phyloP scores from a whole-genome alignment of 1,139 yeast genomes.

The Suhomyces atakaporum region DNA sequence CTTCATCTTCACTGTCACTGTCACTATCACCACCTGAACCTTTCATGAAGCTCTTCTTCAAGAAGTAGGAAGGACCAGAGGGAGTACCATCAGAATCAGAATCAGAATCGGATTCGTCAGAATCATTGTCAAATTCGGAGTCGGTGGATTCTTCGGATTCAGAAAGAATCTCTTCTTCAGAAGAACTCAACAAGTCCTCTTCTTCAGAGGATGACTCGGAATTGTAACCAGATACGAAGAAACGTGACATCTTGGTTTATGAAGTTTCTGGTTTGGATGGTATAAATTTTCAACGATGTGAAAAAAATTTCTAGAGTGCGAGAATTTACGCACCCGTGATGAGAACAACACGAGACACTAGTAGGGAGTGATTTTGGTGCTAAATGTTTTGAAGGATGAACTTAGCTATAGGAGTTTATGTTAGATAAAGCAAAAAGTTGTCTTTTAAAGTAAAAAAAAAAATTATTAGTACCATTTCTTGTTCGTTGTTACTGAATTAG shows the following conservation, averaged over 20 bases:
- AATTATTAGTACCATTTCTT: no score
- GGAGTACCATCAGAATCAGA: constrained; percentile 46
- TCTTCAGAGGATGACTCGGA: constrained; percentile 75
- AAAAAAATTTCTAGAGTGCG: constrained; percentile 14
- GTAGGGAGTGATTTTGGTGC: neutral
- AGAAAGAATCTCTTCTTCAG: constrained; percentile 64
- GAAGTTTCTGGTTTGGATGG: neutral
- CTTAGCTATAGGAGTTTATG: no score
- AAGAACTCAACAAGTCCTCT: constrained; percentile 69
- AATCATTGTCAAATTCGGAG: constrained; percentile 30
- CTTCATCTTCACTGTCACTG: constrained; percentile 62
- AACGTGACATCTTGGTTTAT: constrained; percentile 59
- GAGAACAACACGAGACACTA: constrained; percentile 3
- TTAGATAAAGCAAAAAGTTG: no score
- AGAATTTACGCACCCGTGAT: constrained; percentile 11
- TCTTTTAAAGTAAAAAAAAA: no score
- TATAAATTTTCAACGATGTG: constrained; percentile 21
- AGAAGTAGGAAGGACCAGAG: constrained; percentile 58
- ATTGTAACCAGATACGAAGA: constrained; percentile 66
- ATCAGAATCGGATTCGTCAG: constrained; percentile 44
- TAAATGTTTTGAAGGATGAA: neutral
- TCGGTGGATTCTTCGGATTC: constrained; percentile 37
- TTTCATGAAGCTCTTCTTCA: constrained; percentile 55
- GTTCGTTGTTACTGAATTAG: no score
- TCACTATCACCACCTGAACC: constrained; percentile 55